These are phyloP conservation scores for Royoungia palumana DNA, from an alignment of 768 basidiomycete species.

Conservation along the genomic window DNA sequence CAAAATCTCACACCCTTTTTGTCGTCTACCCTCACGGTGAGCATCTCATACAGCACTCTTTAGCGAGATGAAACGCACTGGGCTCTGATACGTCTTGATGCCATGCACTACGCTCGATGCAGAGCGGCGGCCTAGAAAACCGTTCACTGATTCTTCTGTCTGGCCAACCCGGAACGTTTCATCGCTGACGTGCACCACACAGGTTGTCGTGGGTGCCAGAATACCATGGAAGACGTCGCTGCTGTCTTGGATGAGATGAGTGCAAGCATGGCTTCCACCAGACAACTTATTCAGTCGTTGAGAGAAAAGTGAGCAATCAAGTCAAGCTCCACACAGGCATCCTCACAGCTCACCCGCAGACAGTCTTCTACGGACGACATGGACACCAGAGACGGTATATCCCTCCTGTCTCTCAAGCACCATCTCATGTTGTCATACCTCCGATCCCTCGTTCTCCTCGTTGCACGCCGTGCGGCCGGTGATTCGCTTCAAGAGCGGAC, in stretches of 20 bases:
- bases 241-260: constrained; percentile 53
- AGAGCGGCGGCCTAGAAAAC: constrained; percentile 64
- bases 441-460: constrained; percentile 74
- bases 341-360: constrained; percentile 25
- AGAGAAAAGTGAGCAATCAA: constrained; percentile 48
- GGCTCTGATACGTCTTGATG: constrained; percentile 55
- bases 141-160: constrained; percentile 47
- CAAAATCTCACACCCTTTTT: not conserved
- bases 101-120: constrained; percentile 47
- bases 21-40: not conserved
- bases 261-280: constrained; percentile 56
- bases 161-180: not conserved
- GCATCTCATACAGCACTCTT: not conserved
- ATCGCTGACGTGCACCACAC: constrained; percentile 9
- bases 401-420: constrained; percentile 85
- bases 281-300: constrained; percentile 52
- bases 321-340: not conserved
- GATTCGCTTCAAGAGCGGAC: constrained; percentile 54
- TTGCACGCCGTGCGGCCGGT: constrained; percentile 66
- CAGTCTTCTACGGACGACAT: constrained; percentile 33
- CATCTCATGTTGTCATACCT: constrained; percentile 81
- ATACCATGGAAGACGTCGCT: constrained; percentile 26
- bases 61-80: constrained; percentile 56
- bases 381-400: constrained; percentile 77
- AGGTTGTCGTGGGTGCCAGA: constrained; percentile 1